Evolutionary conservation across 192 early-diverging fungal species (phyloP).

Genomic region (Spinellus fusiger): DNA sequence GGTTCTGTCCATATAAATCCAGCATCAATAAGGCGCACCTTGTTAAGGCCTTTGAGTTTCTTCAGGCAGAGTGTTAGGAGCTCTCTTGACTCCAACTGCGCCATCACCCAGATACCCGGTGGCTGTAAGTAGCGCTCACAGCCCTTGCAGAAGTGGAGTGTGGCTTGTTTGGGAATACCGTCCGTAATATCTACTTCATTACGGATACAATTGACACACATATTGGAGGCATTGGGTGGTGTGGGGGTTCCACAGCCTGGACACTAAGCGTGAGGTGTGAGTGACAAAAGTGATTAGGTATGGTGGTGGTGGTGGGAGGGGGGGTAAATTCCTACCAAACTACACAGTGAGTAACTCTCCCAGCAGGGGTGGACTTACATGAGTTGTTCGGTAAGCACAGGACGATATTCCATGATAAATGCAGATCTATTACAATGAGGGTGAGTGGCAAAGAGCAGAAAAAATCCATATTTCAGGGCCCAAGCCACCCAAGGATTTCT

Average conservation of each 20-base stretch:
- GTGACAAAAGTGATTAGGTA: no score
- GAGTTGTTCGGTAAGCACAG: constrained; percentile 44
- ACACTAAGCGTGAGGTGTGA: no score
- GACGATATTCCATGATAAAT: constrained; percentile 49
- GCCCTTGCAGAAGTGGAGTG: constrained; percentile 92
- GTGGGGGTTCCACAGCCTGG: constrained; percentile 83
- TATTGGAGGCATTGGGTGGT: constrained; percentile 95
- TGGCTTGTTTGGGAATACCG: constrained; percentile 96
- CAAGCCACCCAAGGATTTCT: no score
- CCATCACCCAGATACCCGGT: constrained; percentile 84
- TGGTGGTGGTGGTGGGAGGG: no score
- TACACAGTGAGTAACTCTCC: background rate
- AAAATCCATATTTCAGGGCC: no score
- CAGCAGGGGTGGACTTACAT: constrained; percentile 34
- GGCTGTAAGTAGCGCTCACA: constrained; percentile 98
- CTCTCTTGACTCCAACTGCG: constrained; percentile 85
- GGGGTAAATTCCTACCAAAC: constrained; percentile 24
- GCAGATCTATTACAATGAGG: background rate
- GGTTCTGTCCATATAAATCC: constrained; percentile 98
- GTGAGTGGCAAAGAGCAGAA: background rate
- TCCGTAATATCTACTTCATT: constrained; percentile 97
- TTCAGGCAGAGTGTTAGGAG: constrained; percentile 89
- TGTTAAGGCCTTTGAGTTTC: constrained; percentile 83
- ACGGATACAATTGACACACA: constrained; percentile 98
- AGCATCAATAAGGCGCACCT: constrained; percentile 94